A percentile compares a stretch with the other conserved stretches of the same genome.
Conservation (phyloP, 345 rosid genomes). For the Citrus glauca region DNA sequence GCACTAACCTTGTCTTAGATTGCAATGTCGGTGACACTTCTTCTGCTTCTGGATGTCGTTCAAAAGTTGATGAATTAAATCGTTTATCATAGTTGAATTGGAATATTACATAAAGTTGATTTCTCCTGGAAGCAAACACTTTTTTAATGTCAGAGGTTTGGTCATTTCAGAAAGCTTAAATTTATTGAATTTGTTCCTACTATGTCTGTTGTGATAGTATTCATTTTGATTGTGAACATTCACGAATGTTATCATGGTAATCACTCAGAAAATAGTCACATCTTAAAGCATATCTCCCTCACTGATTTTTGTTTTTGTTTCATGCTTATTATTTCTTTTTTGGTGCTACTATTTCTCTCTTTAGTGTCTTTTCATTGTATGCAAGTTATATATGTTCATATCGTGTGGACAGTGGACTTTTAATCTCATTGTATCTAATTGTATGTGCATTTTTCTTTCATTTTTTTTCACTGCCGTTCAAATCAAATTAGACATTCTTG, state of each 20-base stretch:
- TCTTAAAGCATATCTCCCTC: not conserved
- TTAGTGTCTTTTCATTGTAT: not conserved
- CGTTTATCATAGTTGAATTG: not conserved
- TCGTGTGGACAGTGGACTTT: not conserved
- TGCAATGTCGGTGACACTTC: not conserved
- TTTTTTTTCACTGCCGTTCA: not conserved
- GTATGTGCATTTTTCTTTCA: not conserved
- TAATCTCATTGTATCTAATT: constrained; percentile 7
- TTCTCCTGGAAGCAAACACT: not conserved
- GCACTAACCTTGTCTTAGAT: not conserved
- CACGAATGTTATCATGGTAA: not conserved
- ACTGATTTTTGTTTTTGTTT: not conserved
- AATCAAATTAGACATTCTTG: constrained; percentile 67
- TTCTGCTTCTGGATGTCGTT: not conserved
- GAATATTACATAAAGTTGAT: not conserved
- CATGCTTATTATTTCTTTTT: not conserved
- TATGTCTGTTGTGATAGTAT: not conserved
- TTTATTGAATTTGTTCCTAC: not conserved
- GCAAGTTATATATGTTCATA: constrained; percentile 1
- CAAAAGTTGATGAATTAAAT: not conserved
- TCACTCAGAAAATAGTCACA: not conserved
- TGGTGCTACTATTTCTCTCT: not conserved
- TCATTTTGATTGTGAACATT: not conserved
- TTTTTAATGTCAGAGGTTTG: not conserved
- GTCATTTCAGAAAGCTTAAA: not conserved